These are phyloP conservation scores for Plasmodium yoelii DNA, from an alignment of 169 alveolate species.

Conservation along the genomic window DNA sequence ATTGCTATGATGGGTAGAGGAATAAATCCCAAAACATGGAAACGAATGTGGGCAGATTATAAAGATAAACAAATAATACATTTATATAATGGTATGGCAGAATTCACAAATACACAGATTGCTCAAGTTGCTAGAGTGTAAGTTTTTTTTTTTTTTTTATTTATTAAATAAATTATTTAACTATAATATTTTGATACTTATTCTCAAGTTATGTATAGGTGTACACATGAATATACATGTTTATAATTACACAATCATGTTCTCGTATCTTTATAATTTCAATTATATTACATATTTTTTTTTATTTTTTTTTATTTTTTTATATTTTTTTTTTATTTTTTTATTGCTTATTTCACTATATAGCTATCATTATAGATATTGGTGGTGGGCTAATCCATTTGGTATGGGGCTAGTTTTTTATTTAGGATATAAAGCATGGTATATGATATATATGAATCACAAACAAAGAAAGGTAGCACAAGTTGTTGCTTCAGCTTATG, in stretches of 20 bases:
- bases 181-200: not conserved
- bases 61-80: slow-evolving; percentile 82
- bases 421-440: slow-evolving; percentile 88
- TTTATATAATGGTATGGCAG: slow-evolving; percentile 78
- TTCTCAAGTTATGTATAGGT: not conserved
- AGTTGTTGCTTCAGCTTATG: slow-evolving; percentile 91
- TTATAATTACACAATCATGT: not conserved
- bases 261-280: too few species aligned
- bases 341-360: not conserved
- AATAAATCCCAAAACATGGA: slow-evolving; percentile 85
- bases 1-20: slow-evolving; percentile 86
- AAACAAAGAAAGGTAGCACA: slow-evolving; percentile 91
- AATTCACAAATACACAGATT: slow-evolving; percentile 80
- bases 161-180: not conserved
- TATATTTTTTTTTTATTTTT: too few species aligned
- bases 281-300: not conserved
- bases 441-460: slow-evolving; percentile 89
- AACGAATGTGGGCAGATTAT: slow-evolving; percentile 78
- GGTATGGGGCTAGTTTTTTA: slow-evolving; percentile 90
- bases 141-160: not conserved
- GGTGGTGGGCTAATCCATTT: slow-evolving; percentile 93
- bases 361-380: slow-evolving; percentile 85
- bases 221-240: not conserved
- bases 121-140: slow-evolving; percentile 85
- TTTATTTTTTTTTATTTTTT: too few species aligned